Evolutionary conservation across 2,329 filamentous ascomycete species (phyloP).

Genomic region (Sphaerostilbella broomeana): DNA sequence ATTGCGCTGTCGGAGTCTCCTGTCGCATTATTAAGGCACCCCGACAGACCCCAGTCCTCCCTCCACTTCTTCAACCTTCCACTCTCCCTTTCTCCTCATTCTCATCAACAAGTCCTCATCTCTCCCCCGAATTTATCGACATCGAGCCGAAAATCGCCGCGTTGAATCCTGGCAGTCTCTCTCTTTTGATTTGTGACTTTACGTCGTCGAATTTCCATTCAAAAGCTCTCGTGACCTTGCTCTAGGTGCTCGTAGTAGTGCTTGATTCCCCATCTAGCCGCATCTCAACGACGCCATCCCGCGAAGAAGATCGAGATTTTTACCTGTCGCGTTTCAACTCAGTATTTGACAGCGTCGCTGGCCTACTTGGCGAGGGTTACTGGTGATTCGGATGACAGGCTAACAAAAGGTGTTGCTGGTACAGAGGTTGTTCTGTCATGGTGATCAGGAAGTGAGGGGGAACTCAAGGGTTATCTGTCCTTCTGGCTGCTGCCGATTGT

Average conservation of each 20-base stretch:
- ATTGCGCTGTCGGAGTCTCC: conserved; percentile 1
- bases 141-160: conserved; percentile 2
- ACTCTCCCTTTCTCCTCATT: conserved; percentile 9
- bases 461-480: conserved; percentile 30
- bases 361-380: conserved; percentile 20
- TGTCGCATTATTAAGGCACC: conserved; percentile 12
- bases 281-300: too few relatives aligned
- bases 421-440: conserved; percentile 23
- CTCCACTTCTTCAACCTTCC: conserved; percentile 6
- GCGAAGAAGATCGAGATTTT: too few relatives aligned
- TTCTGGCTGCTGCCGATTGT: conserved; percentile 33
- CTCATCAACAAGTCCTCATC: conserved; percentile 15
- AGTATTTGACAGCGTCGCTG: too few relatives aligned
- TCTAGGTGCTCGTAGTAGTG: conserved; percentile 7
- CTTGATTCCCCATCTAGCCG: too few relatives aligned
- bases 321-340: too few relatives aligned
- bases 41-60: conserved; percentile 4
- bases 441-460: conserved; percentile 33
- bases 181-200: too few relatives aligned
- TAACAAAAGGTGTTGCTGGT: conserved; percentile 26
- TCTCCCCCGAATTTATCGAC: conserved; percentile 15
- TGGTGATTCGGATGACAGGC: conserved; percentile 20
- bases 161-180: not conserved
- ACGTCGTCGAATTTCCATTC: too few relatives aligned
- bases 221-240: conserved; percentile 1